Base-by-base conservation (phyloP, 805 yeast genomes). In the Peterozyma toletana region DNA sequence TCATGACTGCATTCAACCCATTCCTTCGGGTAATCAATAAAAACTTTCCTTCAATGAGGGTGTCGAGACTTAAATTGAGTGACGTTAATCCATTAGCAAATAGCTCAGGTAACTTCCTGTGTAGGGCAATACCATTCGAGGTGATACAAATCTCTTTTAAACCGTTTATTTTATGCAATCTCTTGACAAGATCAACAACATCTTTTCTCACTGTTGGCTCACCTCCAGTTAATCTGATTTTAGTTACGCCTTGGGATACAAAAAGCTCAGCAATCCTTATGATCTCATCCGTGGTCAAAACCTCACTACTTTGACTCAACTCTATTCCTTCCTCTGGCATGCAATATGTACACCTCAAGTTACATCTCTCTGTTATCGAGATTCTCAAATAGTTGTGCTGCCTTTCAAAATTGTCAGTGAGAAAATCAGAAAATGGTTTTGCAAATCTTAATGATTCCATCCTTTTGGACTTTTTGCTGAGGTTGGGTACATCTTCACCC, bases 271-370 rank as follows among this genome's bases (percentile, higher is more conserved):
- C 74, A 5, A 75, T 48, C 31, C 59, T 48, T 9, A 70, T 50
- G 37, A 75, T 73, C 50, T 75, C 80, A 33, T 62, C 64, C 0
- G 70, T 63, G 7, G 71, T 59, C 37, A 75, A 51, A 14, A 73
- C 55, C 10, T 67, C 50, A 3, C 62, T 64, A 2, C 58, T 52
- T 6, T 77, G 75, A 17, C 73, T 66, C 21, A 75, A 52, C n/a
- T 66, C 70, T 2, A 75, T 66, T 5, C 80, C 80, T 41, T 75
- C 76, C 44, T 72, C 77, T 0, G 80, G 80, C 80, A 75, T 75
- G 49, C 80, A 75, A 50, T 75, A 75, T 14, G 65, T 56, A 45
- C 75, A 70, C 21, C 68, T 48, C 16, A 74, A 52, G 49, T 74
- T 74, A 48, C 80, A 74, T 17, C 75, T 48, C 48, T 75, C 80